phyloP scores from a whole-genome alignment of 106 monocot species.

The Apostasia ramifera region DNA sequence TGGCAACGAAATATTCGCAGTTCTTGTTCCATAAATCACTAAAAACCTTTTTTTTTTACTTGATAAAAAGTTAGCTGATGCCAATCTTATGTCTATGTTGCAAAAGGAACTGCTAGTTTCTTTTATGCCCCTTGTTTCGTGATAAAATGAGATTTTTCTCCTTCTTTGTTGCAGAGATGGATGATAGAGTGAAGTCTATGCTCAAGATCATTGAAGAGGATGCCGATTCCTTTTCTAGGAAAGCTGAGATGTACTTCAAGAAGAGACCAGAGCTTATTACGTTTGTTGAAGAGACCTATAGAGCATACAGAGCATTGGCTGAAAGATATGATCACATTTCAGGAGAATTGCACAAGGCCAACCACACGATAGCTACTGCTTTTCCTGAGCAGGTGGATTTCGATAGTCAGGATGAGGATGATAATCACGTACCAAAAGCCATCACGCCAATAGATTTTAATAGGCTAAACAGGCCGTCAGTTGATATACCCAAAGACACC shows the following conservation, averaged over 20 bases:
- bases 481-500: conserved; percentile 14
- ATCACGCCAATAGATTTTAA: conserved; percentile 27
- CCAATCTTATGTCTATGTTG: background rate
- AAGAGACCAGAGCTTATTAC: conserved; percentile 39
- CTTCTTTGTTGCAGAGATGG: conserved; percentile 35
- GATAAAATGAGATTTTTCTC: background rate
- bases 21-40: background rate
- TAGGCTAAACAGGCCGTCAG: conserved; percentile 29
- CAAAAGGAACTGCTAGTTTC: background rate
- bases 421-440: conserved; percentile 33
- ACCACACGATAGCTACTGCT: conserved; percentile 55
- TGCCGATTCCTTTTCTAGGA: conserved; percentile 46
- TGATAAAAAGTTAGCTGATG: background rate
- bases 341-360: conserved; percentile 53
- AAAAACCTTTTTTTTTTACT: too few relatives aligned
- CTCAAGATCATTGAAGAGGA: conserved; percentile 45
- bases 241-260: conserved; percentile 54
- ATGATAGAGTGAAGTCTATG: conserved; percentile 39
- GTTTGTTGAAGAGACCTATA: conserved; percentile 42
- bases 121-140: background rate
- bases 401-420: conserved; percentile 39
- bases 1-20: background rate
- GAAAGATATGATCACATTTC: conserved; percentile 50
- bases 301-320: conserved; percentile 41
- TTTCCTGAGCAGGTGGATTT: conserved; percentile 55